Evolutionary conservation across 805 yeast species (phyloP).

Genomic region (Nakazawaea wickerhamii): DNA sequence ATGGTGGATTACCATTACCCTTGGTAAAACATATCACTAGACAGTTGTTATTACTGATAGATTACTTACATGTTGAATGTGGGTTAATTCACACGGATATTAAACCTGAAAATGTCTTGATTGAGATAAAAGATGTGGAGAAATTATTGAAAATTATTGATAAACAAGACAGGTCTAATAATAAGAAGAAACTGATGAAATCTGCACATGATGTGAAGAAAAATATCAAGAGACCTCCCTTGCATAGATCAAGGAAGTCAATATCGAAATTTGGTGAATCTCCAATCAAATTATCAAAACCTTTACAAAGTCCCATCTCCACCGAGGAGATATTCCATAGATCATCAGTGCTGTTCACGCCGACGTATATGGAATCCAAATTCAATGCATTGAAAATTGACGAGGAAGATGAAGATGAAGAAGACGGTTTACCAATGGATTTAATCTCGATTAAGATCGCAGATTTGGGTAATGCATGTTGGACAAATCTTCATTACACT

Average conservation of each 20-base stretch:
- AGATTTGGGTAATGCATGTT: slow-evolving; percentile 90
- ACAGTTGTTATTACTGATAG: slow-evolving; percentile 50
- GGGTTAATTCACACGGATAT: slow-evolving; percentile 71
- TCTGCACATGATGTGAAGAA: not conserved
- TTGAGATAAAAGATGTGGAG: slow-evolving; percentile 51
- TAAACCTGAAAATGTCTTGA: slow-evolving; percentile 66
- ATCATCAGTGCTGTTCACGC: slow-evolving; percentile 11
- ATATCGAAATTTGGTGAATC: slow-evolving; percentile 13
- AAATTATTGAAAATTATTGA: slow-evolving; percentile 39
- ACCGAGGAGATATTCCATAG: slow-evolving; percentile 17
- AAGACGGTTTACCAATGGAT: slow-evolving; percentile 28
- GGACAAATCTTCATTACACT: slow-evolving; percentile 74
- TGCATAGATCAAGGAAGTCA: slow-evolving; percentile 18
- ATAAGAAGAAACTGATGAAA: not conserved
- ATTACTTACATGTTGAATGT: slow-evolving; percentile 53
- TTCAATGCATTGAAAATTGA: slow-evolving; percentile 18
- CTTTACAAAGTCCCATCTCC: slow-evolving; percentile 39
- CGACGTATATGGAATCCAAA: slow-evolving; percentile 7
- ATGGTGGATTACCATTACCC: slow-evolving; percentile 50
- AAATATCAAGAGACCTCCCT: slow-evolving; percentile 1
- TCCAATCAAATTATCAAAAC: slow-evolving; percentile 42
- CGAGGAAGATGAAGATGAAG: slow-evolving; percentile 21
- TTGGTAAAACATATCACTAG: slow-evolving; percentile 51
- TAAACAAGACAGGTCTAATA: slow-evolving; percentile 22
- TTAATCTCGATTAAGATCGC: slow-evolving; percentile 80